phyloP scores from a whole-genome alignment of 208 protist species.

The Tetramitus jugosus region DNA sequence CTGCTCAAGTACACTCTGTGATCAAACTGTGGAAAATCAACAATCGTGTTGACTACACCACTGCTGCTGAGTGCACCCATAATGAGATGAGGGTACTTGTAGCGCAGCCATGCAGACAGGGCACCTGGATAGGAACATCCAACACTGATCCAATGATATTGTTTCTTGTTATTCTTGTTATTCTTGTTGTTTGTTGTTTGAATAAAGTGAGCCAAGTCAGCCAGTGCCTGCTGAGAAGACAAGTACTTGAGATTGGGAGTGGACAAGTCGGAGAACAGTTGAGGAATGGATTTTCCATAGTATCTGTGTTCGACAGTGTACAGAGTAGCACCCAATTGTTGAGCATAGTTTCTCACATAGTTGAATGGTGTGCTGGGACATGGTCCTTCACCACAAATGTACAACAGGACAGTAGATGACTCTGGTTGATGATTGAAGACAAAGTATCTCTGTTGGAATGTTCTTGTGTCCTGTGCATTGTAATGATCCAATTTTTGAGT shows the following conservation, averaged over 20 bases:
- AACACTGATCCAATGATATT: slow-evolving; percentile 4
- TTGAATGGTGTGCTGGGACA: slow-evolving; percentile 12
- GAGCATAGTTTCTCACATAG: slow-evolving; percentile 9
- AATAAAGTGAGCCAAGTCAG: slow-evolving; percentile 9
- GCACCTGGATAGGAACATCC: slow-evolving; percentile 16
- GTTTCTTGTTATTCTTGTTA: not conserved
- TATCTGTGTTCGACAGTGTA: slow-evolving; percentile 9
- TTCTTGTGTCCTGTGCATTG: too few relatives aligned
- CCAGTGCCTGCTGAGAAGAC: not conserved
- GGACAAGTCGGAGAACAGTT: not conserved
- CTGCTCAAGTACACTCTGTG: not conserved
- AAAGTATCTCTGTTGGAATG: not conserved
- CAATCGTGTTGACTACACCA: slow-evolving; percentile 15
- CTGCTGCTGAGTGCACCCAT: not conserved
- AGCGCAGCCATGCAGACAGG: not conserved
- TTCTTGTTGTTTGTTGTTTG: not conserved
- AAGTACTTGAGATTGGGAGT: not conserved
- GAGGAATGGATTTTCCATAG: slow-evolving; percentile 15
- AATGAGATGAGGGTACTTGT: slow-evolving; percentile 17
- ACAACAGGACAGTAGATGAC: not conserved
- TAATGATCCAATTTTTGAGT: too few relatives aligned
- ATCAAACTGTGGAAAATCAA: slow-evolving; percentile 12
- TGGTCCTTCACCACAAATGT: not conserved
- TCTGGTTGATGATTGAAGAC: not conserved
- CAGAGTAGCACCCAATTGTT: not conserved